Conservation (phyloP, 257 asterid species). For the Anisodus tanguticus region DNA sequence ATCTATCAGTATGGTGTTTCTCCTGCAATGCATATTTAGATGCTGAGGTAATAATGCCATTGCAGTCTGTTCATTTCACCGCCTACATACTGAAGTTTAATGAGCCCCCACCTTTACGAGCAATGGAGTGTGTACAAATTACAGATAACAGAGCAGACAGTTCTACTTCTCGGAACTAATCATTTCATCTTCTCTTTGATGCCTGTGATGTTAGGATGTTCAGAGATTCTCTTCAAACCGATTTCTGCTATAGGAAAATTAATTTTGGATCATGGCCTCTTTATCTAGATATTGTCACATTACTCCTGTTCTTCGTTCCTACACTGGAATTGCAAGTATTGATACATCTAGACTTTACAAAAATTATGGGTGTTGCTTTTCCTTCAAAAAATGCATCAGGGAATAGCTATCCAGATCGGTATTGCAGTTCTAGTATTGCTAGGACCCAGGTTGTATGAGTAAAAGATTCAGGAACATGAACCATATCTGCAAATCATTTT, state of each 20-base stretch:
- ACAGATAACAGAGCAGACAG: constrained; percentile 35
- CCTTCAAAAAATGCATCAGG: neutral
- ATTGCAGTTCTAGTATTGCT: neutral
- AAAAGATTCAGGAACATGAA: neutral
- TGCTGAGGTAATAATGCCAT: constrained; percentile 63
- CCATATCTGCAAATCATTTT: neutral
- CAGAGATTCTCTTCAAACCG: neutral
- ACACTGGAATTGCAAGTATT: neutral
- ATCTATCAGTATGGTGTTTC: constrained; percentile 95
- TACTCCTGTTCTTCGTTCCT: neutral
- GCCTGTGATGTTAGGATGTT: constrained; percentile 10
- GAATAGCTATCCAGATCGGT: neutral
- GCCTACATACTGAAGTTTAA: constrained; percentile 85
- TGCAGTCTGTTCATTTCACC: constrained; percentile 69
- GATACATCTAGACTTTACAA: neutral
- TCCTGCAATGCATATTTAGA: constrained; percentile 84
- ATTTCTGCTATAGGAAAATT: neutral
- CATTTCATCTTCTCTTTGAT: neutral
- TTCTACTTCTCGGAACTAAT: constrained; percentile 15
- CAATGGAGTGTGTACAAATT: constrained; percentile 37
- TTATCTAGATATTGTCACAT: neutral
- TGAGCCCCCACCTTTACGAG: constrained; percentile 62
- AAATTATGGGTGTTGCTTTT: neutral
- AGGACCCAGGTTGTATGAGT: neutral
- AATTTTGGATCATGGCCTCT: neutral